phyloP scores from a whole-genome alignment of 306 rosid genomes.

The Cucurbita maxima region DNA sequence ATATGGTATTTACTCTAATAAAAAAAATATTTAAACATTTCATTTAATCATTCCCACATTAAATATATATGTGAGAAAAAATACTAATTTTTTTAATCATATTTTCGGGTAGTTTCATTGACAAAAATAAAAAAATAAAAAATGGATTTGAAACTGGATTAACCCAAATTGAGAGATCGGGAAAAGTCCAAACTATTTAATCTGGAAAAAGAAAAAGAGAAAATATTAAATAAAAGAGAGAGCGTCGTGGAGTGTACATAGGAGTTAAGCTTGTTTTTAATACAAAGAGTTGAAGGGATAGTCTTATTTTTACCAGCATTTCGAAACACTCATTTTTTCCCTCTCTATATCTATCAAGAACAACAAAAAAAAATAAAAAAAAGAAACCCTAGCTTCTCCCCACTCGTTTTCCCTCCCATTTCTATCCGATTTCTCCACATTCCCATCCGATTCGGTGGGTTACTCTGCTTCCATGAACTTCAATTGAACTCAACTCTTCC shows the following conservation, averaged over 20 bases:
- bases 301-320: background rate
- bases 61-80: no score
- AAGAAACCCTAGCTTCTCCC: background rate
- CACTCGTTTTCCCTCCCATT: slow-evolving; percentile 3
- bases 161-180: background rate
- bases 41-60: no score
- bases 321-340: slow-evolving; percentile 2
- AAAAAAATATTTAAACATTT: no score
- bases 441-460: slow-evolving; percentile 12
- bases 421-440: background rate
- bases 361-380: background rate
- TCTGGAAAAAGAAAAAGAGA: background rate
- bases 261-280: background rate
- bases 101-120: no score
- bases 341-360: background rate
- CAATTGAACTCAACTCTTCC: slow-evolving; percentile 12
- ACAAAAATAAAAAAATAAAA: no score
- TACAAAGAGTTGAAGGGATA: background rate
- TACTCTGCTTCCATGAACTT: slow-evolving; percentile 32
- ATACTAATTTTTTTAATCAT: no score
- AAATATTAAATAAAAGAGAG: background rate
- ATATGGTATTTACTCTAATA: no score
- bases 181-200: background rate
- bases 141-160: no score
- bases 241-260: background rate